These are phyloP conservation scores for Neoarthrinium moseri DNA, from an alignment of 2,329 filamentous ascomycete species.

Conservation along the genomic window DNA sequence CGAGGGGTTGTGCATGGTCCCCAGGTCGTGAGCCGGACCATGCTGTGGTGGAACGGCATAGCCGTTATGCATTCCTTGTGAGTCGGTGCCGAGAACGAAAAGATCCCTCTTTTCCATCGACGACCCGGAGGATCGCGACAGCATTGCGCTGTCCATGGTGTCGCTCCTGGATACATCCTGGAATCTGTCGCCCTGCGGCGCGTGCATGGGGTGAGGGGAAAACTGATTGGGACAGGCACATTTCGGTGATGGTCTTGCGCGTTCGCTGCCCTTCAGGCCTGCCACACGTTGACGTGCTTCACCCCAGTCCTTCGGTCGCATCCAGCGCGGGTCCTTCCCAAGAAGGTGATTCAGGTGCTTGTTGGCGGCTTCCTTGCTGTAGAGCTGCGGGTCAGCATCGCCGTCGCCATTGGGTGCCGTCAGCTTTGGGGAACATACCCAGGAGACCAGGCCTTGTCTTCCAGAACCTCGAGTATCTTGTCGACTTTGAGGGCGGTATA, in stretches of 20 bases:
- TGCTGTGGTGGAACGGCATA: too few relatives aligned
- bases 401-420: background rate
- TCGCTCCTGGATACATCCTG: constrained; percentile 11
- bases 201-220: background rate
- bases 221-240: background rate
- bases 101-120: constrained; percentile 18
- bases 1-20: constrained; percentile 4
- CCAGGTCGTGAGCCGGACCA: constrained; percentile 14
- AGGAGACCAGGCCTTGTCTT: constrained; percentile 42
- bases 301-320: constrained; percentile 48
- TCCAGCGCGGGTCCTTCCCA: constrained; percentile 58
- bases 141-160: constrained; percentile 19
- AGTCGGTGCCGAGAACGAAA: background rate
- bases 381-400: constrained; percentile 14
- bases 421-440: constrained; percentile 34
- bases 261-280: constrained; percentile 34
- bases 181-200: constrained; percentile 17
- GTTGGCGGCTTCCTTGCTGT: constrained; percentile 55
- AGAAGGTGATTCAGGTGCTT: constrained; percentile 57
- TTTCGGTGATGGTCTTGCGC: constrained; percentile 23
- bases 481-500: constrained; percentile 53
- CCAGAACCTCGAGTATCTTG: constrained; percentile 48
- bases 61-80: too few relatives aligned
- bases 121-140: constrained; percentile 19
- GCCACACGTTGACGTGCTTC: constrained; percentile 51